Evolutionary conservation across 371 early-diverging fungal species (phyloP), one percentile per base, ranked within the genome.

Genomic region (Funneliformis caledonium): DNA sequence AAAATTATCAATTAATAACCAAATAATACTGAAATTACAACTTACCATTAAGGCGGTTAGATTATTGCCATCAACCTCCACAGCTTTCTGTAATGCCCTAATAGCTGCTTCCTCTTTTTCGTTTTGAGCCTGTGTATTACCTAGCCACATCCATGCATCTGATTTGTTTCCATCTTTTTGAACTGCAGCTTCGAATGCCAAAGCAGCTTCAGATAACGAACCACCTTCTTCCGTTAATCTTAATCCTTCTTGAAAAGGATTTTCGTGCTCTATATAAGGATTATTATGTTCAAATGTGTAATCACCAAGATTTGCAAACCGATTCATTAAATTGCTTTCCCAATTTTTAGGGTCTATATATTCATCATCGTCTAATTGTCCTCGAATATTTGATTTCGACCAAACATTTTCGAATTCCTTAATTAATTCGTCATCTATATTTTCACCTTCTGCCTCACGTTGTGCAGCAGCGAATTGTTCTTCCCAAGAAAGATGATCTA

Each of bases 61-160:
- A 68, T 92, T 89, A 16, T 82, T 83, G 22, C 59, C 14, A 59
- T 33, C 11, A 12, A 72, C 4, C 94, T 91, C 4, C 12, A 93
- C 89, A 82, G 97, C 95, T 74, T 93, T 92, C 37, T 92, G 89
- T 47, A 99, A 85, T 0, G 98, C 96, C 0, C 95, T 93, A 81
- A 99, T 96, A 0, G 99, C 98, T 9, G 93, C 91, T 1, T 86
- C 87, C 82, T 99, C 99, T 52, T 95, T 93, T 84, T 99, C 99
- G 82, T 97, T 98, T 83, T 99, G 98, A 74, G 97, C 97, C 82
- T 99, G 99, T 59, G 91, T 88, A 26, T 94, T 85, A 37, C 99
- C 99, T 2, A 99, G 89, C 80, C 89, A 84, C 78, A 92, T 89
- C 99, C 99, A 99, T 64, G 95, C 91, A 0, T 84, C 82, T 0